Base-by-base conservation (phyloP, 345 rosid genomes). In the Theobroma cacao region DNA sequence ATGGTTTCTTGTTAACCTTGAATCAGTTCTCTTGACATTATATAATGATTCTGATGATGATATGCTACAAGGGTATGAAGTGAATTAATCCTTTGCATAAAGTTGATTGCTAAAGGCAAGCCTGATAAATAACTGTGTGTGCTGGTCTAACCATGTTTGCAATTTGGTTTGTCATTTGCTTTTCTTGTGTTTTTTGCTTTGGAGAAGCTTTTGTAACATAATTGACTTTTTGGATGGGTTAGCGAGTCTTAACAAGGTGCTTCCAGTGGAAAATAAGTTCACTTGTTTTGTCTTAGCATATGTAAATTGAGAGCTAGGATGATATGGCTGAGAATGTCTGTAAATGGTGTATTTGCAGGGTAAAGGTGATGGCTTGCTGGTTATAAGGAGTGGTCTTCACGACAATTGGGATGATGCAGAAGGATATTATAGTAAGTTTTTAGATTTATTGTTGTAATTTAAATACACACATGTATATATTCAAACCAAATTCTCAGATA, bases 331-430 rank as follows among this genome's bases (percentile, higher is more conserved):
- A 62, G 5, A 70, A 50, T 74, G 41, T 70, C 61, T 33, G 11
- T 53, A n/a, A 50, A 20, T 75, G 24, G 40, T 30, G 70, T 45
- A 7, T 36, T 86, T 86, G 65, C 86, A 95, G 93, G 95, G 88
- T 60, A 94, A 91, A 81, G 89, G 84, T 58, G 90, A 92, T 48
- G 92, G 92, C 78, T 85, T 87, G 50, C 97, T 86, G 52, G 79
- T 94, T 53, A 86, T 87, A 47, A 88, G 94, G 88, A 92, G 94
- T 24, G 98, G 92, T 77, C 92, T 97, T 76, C 83, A 94, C 84
- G 99, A 97, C 89, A 97, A 97, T 75, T 97, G 98, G 99, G 99
- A 97, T 90, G 99, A 97, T 80, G 91, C 98, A 20, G 99, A 89
- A 75, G 99, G 99, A 56, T 97, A 97, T 81, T 97, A 97, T 77